Evolutionary conservation across 306 rosid genomes (phyloP), one percentile per base, ranked within the genome.

Genomic region (Prunus kanzakura): DNA sequence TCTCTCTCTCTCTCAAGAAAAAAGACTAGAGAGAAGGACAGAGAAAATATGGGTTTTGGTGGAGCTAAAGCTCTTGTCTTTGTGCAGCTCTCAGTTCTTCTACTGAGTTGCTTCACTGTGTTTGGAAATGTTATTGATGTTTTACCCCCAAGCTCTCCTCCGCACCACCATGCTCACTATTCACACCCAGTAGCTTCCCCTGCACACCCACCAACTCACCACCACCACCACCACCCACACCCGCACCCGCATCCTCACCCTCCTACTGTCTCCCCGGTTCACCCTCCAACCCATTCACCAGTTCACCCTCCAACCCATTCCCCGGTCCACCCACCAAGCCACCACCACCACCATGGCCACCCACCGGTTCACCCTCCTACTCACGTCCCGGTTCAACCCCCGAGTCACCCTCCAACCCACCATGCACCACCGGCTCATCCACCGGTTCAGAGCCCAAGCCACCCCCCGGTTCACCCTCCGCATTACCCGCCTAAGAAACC

Each of bases 291-390:
- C 3, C 79, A 76, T 18, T 41, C 73, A 13, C 79, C 72, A 2
- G 61, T 12, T 9, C 56, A 47, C 7, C 8, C 87, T n/a, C 87
- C 87, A 0, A 13, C 23, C 8, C 79, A 73, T 46, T 46, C 83
- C 4, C 86, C 88, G 2, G 64, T 30, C 8, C 30, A 62, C 0
- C 56, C 83, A 0, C 81, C 81, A 18, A 57, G 20, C 58, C 79
- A 71, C 47, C 43, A 57, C 1, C 83, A 65, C 52, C 80, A 71
- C 29, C 38, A 55, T 4, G 27, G 11, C 27, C 71, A 29, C 13
- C 69, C 77, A 5, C 86, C 86, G 12, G 61, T 20, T 30, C 83
- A 72, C 68, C 62, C 90, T 1, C 86, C 84, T 0, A 50, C 25
- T 32, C 78, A 76, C 13, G 67, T 57, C 57, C 80, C 38, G 11